A percentile compares a stretch with the other conserved stretches of the same genome.
These are phyloP conservation scores for Colletotrichum orbiculare DNA, from an alignment of 2,329 filamentous ascomycete genomes.

Conservation along the genomic window DNA sequence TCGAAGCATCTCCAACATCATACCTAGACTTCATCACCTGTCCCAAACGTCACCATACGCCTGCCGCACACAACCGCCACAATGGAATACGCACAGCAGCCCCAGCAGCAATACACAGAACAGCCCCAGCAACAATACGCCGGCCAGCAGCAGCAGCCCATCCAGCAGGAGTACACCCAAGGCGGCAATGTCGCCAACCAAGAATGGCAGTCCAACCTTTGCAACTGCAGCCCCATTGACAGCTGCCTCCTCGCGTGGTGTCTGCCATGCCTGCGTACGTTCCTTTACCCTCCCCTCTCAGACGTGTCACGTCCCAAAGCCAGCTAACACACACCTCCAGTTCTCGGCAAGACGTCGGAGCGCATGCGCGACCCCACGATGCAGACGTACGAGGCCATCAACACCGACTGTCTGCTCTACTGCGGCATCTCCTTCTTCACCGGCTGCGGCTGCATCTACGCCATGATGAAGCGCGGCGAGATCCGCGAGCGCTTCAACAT, in stretches of 20 bases:
- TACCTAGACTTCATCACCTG: neutral
- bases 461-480: slow-evolving; percentile 64
- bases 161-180: slow-evolving; percentile 35
- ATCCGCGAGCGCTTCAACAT: slow-evolving; percentile 66
- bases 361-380: slow-evolving; percentile 57
- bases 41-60: neutral
- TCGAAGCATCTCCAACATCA: no score
- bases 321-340: slow-evolving; percentile 40
- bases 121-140: slow-evolving; percentile 25
- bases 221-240: slow-evolving; percentile 53
- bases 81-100: slow-evolving; percentile 23
- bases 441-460: slow-evolving; percentile 57
- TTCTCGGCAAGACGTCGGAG: slow-evolving; percentile 56
- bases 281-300: neutral
- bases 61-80: neutral
- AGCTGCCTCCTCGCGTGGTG: slow-evolving; percentile 53
- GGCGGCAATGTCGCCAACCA: slow-evolving; percentile 38
- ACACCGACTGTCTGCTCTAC: slow-evolving; percentile 56
- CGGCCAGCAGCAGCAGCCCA: slow-evolving; percentile 33
- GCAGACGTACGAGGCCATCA: slow-evolving; percentile 50
- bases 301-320: neutral
- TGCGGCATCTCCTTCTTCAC: slow-evolving; percentile 51
- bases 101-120: slow-evolving; percentile 20
- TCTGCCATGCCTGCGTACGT: slow-evolving; percentile 58
- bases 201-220: slow-evolving; percentile 52